phyloP scores from a whole-genome alignment of 2,329 filamentous ascomycete genomes.

The Rhytidhysteron rufulum region DNA sequence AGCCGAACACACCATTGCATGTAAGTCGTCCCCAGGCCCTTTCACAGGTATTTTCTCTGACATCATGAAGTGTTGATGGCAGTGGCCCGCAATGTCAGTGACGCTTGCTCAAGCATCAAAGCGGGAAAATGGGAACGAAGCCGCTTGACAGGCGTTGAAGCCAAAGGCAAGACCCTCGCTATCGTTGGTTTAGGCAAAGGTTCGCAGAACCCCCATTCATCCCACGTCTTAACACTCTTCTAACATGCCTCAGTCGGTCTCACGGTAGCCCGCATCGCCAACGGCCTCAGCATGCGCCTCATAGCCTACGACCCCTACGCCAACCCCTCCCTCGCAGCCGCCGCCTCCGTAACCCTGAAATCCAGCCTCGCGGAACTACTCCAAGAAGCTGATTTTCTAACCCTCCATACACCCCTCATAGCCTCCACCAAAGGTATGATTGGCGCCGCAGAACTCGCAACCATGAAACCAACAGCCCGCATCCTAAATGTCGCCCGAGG shows the following conservation, averaged over 20 bases:
- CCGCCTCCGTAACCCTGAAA: conserved; percentile 64
- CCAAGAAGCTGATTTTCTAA: conserved; percentile 68
- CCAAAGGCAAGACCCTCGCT: conserved; percentile 71
- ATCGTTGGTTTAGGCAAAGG: conserved; percentile 79
- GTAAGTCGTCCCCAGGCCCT: conserved; percentile 21
- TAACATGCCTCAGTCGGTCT: conserved; percentile 57
- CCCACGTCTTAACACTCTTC: not conserved
- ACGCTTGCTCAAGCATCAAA: conserved; percentile 66
- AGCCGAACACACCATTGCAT: conserved; percentile 69
- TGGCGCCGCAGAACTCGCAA: conserved; percentile 59
- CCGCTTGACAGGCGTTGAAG: conserved; percentile 71
- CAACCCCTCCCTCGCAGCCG: conserved; percentile 64
- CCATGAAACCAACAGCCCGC: conserved; percentile 70
- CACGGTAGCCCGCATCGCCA: conserved; percentile 74
- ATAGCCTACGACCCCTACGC: conserved; percentile 75
- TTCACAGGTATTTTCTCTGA: conserved; percentile 17
- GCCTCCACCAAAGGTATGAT: conserved; percentile 74
- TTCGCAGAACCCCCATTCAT: conserved; percentile 16
- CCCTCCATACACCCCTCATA: conserved; percentile 75
- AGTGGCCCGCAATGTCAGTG: conserved; percentile 68
- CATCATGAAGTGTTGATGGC: conserved; percentile 60
- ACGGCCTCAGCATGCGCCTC: conserved; percentile 72
- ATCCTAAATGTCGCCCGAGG: conserved; percentile 78
- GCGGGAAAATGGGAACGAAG: conserved; percentile 71
- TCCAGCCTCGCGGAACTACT: conserved; percentile 58